Evolutionary conservation across 108 stramenopile species (phyloP).

Genomic region (Tribonema minus): DNA sequence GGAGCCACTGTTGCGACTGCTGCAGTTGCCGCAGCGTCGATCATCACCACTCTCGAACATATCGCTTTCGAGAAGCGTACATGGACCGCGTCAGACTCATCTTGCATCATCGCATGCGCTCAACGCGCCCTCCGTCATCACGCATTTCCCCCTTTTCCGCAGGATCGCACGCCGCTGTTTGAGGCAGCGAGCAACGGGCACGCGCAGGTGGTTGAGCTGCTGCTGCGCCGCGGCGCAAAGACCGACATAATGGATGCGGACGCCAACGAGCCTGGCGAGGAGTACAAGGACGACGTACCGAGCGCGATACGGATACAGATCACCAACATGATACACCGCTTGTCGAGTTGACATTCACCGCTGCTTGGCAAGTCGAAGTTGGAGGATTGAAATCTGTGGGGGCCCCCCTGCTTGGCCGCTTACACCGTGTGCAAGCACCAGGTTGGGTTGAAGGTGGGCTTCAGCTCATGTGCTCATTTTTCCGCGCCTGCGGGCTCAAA

Average conservation of each 20-base stretch:
- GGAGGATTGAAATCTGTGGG: no score
- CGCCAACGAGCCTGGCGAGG: constrained; percentile 40
- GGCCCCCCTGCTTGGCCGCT: no score
- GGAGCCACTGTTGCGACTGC: neutral
- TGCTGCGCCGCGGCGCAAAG: constrained; percentile 28
- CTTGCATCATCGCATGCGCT: neutral
- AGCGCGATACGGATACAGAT: neutral
- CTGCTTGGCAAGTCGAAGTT: no score
- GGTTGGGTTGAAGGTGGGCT: no score
- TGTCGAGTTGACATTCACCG: no score
- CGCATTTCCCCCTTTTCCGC: neutral
- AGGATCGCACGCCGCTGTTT: constrained; percentile 27
- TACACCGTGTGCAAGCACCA: no score
- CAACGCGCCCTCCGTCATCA: neutral
- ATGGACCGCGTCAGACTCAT: neutral
- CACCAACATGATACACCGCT: neutral
- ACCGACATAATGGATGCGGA: constrained; percentile 27
- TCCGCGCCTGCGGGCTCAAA: no score
- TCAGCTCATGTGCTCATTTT: no score
- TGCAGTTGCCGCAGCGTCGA: neutral
- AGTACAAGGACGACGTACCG: constrained; percentile 1
- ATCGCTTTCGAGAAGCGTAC: no score
- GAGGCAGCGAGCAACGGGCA: constrained; percentile 31
- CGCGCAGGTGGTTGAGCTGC: neutral
- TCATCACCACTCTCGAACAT: neutral